Evolutionary conservation across 805 yeast species (phyloP).

Genomic region (Candida dajiaensis): DNA sequence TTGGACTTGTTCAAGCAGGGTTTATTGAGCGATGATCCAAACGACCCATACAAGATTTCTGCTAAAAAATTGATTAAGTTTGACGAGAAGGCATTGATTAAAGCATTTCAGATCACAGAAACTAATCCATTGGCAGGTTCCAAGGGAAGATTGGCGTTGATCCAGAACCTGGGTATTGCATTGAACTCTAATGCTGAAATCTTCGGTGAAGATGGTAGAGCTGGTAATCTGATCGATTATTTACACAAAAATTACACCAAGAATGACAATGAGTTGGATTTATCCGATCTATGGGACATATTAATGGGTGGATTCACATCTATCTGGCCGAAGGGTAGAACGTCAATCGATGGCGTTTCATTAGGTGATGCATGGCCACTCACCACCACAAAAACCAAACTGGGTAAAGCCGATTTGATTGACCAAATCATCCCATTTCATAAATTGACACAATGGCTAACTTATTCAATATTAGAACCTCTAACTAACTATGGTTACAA

Average conservation of each 20-base stretch:
- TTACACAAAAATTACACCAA: slow-evolving; percentile 23
- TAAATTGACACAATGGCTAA: slow-evolving; percentile 62
- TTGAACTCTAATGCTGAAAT: slow-evolving; percentile 31
- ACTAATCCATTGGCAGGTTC: slow-evolving; percentile 47
- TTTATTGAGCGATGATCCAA: slow-evolving; percentile 30
- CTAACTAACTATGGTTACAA: slow-evolving; percentile 40
- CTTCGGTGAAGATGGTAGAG: slow-evolving; percentile 44
- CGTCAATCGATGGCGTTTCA: slow-evolving; percentile 41
- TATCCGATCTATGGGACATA: slow-evolving; percentile 46
- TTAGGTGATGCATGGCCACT: slow-evolving; percentile 62
- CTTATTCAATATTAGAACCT: slow-evolving; percentile 54
- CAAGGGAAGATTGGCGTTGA: slow-evolving; percentile 44
- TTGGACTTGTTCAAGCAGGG: slow-evolving; percentile 49
- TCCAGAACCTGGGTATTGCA: slow-evolving; percentile 44
- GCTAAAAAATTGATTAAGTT: slow-evolving; percentile 35
- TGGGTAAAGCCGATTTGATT: slow-evolving; percentile 14
- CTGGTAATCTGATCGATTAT: slow-evolving; percentile 51
- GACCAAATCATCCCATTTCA: slow-evolving; percentile 54
- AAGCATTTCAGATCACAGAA: slow-evolving; percentile 43
- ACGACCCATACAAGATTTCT: slow-evolving; percentile 37
- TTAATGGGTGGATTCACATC: slow-evolving; percentile 50
- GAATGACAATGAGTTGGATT: slow-evolving; percentile 28
- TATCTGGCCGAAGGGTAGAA: slow-evolving; percentile 60
- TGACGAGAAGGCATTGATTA: slow-evolving; percentile 28
- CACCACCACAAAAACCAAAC: slow-evolving; percentile 25